These are phyloP conservation scores for Elongisporangium prolatum DNA, from an alignment of 352 stramenopile species.

Conservation along the genomic window DNA sequence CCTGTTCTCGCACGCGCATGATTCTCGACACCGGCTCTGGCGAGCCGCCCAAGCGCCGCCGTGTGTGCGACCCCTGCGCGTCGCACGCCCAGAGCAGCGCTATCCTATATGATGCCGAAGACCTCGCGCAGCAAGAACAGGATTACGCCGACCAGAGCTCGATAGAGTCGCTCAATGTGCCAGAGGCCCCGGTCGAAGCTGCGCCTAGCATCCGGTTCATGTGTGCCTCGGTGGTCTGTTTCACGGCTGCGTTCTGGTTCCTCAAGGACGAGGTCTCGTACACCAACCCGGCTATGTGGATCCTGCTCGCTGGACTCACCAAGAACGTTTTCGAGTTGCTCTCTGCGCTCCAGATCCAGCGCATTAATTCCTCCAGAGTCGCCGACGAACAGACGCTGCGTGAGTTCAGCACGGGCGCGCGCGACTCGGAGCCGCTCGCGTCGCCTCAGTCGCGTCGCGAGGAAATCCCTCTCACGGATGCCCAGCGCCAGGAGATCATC, in stretches of 20 bases:
- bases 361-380: not conserved
- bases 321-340: conserved; percentile 71
- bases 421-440: conserved; percentile 8
- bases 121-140: conserved; percentile 15
- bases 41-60: conserved; percentile 63
- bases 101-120: conserved; percentile 57
- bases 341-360: conserved; percentile 14
- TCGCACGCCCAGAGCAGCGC: conserved; percentile 55
- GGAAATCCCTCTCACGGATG: conserved; percentile 34
- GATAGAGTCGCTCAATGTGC: conserved; percentile 3
- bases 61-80: conserved; percentile 69
- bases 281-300: conserved; percentile 74
- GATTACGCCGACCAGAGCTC: conserved; percentile 2
- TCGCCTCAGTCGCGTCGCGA: conserved; percentile 19
- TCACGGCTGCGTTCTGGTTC: conserved; percentile 71
- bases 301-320: conserved; percentile 56
- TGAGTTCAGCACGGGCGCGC: conserved; percentile 25
- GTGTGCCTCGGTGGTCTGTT: conserved; percentile 52
- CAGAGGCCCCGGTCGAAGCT: not conserved
- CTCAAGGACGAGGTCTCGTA: conserved; percentile 71
- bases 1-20: conserved; percentile 77
- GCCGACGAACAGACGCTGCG: conserved; percentile 29
- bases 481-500: conserved; percentile 46
- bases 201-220: conserved; percentile 45
- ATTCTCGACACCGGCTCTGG: conserved; percentile 63